Conservation (phyloP, 2,329 filamentous ascomycete genomes). For the Cladophialophora chaetospira region DNA sequence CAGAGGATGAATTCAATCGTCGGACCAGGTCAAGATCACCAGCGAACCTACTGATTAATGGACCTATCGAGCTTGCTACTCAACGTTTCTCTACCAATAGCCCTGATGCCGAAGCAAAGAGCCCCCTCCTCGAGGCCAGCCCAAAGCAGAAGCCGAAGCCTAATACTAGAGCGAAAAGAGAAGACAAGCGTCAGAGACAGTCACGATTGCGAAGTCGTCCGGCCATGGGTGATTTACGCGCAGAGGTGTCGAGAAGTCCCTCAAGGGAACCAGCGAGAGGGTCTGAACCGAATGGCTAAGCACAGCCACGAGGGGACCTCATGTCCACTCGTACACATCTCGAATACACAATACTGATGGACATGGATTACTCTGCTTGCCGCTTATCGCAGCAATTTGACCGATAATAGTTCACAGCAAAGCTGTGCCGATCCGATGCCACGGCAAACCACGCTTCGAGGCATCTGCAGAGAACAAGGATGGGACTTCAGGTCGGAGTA, state of each 20-base stretch:
- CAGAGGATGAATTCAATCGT: constrained; percentile 19
- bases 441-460: no score
- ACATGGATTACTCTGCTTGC: not conserved
- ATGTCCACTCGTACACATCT: not conserved
- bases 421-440: no score
- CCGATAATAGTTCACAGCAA: not conserved
- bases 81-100: constrained; percentile 15
- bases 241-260: constrained; percentile 14
- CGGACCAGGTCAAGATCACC: constrained; percentile 18
- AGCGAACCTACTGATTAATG: not conserved
- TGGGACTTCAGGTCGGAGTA: no score
- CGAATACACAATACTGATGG: not conserved
- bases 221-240: constrained; percentile 11
- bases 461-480: no score
- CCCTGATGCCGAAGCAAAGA: constrained; percentile 9
- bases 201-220: constrained; percentile 17
- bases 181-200: not conserved
- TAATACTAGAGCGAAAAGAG: not conserved
- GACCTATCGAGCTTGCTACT: constrained; percentile 21
- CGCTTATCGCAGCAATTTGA: not conserved
- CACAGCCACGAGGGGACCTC: not conserved
- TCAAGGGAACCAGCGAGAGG: constrained; percentile 10
- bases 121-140: constrained; percentile 6
- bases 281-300: constrained; percentile 10
- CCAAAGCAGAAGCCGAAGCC: constrained; percentile 3